phyloP scores from a whole-genome alignment of 2,329 filamentous ascomycete genomes.

The Dactylonectria macrodidyma region DNA sequence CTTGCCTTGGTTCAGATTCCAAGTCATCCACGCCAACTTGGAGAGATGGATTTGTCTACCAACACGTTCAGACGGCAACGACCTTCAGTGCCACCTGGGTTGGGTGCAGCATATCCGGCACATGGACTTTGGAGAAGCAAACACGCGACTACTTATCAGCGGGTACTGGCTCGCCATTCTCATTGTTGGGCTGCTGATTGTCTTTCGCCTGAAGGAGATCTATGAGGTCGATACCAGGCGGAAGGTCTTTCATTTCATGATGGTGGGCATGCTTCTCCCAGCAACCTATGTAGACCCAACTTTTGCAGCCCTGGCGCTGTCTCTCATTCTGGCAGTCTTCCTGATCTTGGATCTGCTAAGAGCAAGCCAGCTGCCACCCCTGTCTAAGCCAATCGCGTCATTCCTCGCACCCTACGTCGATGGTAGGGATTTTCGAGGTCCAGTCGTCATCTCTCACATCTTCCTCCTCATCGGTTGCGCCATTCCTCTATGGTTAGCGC shows the following conservation, averaged over 20 bases:
- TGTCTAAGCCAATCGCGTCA: slow-evolving; percentile 86
- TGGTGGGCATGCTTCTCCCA: slow-evolving; percentile 95
- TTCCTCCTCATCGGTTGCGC: slow-evolving; percentile 96
- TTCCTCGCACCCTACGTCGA: slow-evolving; percentile 97
- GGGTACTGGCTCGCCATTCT: slow-evolving; percentile 83
- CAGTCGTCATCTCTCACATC: slow-evolving; percentile 95
- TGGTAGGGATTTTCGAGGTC: slow-evolving; percentile 90
- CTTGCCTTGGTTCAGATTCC: slow-evolving; percentile 78
- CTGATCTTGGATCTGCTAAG: slow-evolving; percentile 90
- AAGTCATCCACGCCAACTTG: slow-evolving; percentile 78
- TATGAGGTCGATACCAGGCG: slow-evolving; percentile 96
- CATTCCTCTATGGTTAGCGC: slow-evolving; percentile 91
- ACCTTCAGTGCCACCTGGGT: slow-evolving; percentile 64
- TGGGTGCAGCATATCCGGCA: slow-evolving; percentile 78
- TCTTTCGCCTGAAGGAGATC: slow-evolving; percentile 80
- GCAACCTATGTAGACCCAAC: slow-evolving; percentile 89
- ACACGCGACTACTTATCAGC: slow-evolving; percentile 82
- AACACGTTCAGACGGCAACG: slow-evolving; percentile 50
- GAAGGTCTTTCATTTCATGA: slow-evolving; percentile 98
- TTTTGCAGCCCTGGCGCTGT: slow-evolving; percentile 85
- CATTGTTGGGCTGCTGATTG: slow-evolving; percentile 78
- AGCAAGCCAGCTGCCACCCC: slow-evolving; percentile 90
- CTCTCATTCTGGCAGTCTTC: slow-evolving; percentile 85
- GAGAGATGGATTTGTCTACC: slow-evolving; percentile 85
- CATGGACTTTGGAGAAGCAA: slow-evolving; percentile 79